Evolutionary conservation across 768 basidiomycete species (phyloP).

Genomic region (Agrocybe pediades): DNA sequence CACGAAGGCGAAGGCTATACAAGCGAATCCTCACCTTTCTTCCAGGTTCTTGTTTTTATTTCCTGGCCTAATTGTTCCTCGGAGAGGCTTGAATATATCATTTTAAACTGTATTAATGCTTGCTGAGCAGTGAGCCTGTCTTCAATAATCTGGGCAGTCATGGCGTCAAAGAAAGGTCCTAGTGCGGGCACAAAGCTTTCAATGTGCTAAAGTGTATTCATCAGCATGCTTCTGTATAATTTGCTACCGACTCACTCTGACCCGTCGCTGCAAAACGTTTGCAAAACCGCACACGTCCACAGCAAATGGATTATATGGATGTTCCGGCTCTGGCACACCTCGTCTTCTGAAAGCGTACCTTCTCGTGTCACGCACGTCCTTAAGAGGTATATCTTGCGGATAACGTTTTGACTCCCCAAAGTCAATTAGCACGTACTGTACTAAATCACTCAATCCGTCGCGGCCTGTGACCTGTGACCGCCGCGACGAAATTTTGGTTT

Average conservation of each 20-base stretch:
- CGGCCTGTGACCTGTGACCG: too few species aligned
- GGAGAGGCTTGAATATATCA: too few species aligned
- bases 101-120: too few species aligned
- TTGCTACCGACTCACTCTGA: constrained; percentile 1
- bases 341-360: neutral
- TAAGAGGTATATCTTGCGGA: constrained; percentile 5
- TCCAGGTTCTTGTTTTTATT: too few species aligned
- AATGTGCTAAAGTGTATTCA: constrained; percentile 1
- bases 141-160: neutral
- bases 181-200: constrained; percentile 12
- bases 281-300: constrained; percentile 3
- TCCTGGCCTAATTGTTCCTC: too few species aligned
- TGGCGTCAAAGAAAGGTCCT: constrained; percentile 12
- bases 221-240: constrained; percentile 5
- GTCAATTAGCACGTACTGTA: constrained; percentile 15
- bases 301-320: neutral
- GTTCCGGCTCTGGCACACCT: neutral
- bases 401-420: constrained; percentile 13
- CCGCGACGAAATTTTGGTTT: too few species aligned
- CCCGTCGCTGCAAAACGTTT: neutral
- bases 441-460: too few species aligned
- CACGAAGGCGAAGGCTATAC: too few species aligned
- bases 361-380: neutral
- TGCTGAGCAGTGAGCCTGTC: too few species aligned
- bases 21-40: too few species aligned